Evolutionary conservation across 192 early-diverging fungal genomes (phyloP).

Genomic region (Coemansia sp.): DNA sequence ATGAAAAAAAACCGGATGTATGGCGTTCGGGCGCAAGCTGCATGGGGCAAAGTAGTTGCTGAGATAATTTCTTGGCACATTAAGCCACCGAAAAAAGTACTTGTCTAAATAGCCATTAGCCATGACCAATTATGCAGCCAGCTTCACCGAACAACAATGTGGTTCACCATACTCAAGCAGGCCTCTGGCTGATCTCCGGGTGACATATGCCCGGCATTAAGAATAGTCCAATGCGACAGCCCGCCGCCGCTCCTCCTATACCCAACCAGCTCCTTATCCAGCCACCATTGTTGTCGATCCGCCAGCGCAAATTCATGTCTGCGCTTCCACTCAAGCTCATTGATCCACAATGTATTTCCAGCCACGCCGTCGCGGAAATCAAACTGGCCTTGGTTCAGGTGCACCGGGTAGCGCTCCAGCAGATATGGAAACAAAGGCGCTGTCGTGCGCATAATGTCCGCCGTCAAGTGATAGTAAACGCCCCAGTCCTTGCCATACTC

Average conservation of each 20-base stretch:
- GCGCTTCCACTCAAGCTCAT: conserved; percentile 54
- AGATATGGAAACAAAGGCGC: conserved; percentile 58
- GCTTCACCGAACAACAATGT: conserved; percentile 18
- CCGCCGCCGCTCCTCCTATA: conserved; percentile 58
- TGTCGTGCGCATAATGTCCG: conserved; percentile 67
- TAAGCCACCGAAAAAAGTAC: not conserved
- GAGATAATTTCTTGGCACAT: not conserved
- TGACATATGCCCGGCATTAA: conserved; percentile 74
- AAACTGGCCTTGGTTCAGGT: conserved; percentile 77
- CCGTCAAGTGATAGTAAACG: conserved; percentile 53
- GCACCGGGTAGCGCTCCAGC: conserved; percentile 57
- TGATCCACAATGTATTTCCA: conserved; percentile 68
- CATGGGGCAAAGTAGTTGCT: not conserved
- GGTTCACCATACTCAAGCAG: conserved; percentile 41
- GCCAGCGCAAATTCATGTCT: conserved; percentile 52
- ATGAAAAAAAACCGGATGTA: not conserved
- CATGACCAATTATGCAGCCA: not conserved
- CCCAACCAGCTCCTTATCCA: conserved; percentile 54
- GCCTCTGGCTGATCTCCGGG: conserved; percentile 64
- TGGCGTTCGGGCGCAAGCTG: not conserved
- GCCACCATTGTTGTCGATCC: conserved; percentile 52
- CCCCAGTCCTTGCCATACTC: conserved; percentile 54
- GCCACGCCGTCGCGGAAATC: conserved; percentile 79
- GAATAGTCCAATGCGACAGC: conserved; percentile 58
- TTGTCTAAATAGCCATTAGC: not conserved